Conservation (phyloP, 495 filamentous ascomycete species). For the Cercophora newfieldiana region DNA sequence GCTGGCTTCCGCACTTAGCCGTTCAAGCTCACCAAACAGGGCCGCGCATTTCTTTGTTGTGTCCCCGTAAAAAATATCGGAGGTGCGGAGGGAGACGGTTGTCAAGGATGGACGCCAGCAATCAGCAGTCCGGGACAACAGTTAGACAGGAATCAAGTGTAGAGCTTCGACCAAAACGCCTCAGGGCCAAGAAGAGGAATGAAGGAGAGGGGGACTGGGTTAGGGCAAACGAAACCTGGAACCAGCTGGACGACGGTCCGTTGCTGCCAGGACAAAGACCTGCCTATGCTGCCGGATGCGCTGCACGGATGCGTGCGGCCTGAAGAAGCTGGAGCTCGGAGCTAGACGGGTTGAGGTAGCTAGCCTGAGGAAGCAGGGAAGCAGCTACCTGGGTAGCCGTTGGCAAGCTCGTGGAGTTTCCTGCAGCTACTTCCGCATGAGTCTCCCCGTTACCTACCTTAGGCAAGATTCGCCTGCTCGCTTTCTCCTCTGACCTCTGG, state of each 20-base stretch:
- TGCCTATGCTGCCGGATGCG: neutral
- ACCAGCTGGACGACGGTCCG: neutral
- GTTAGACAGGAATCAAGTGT: neutral
- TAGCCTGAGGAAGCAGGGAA: neutral
- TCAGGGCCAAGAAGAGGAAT: neutral
- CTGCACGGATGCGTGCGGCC: conserved; percentile 1
- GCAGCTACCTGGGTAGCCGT: neutral
- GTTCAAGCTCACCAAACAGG: neutral
- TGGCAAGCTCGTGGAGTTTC: neutral
- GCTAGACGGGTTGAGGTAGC: neutral
- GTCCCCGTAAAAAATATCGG: neutral
- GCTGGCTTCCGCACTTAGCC: neutral
- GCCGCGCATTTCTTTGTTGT: conserved; percentile 2
- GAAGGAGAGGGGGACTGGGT: neutral
- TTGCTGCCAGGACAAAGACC: conserved; percentile 2
- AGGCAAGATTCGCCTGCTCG: neutral
- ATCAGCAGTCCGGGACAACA: neutral
- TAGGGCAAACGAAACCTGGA: neutral
- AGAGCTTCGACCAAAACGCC: neutral
- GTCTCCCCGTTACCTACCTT: neutral
- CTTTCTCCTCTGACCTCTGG: neutral
- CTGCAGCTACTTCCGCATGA: neutral
- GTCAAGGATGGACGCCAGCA: neutral
- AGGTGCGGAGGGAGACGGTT: neutral
- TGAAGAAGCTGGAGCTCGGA: neutral